Base-by-base conservation (phyloP, 129 eudicot species). In the Tagetes patula region DNA sequence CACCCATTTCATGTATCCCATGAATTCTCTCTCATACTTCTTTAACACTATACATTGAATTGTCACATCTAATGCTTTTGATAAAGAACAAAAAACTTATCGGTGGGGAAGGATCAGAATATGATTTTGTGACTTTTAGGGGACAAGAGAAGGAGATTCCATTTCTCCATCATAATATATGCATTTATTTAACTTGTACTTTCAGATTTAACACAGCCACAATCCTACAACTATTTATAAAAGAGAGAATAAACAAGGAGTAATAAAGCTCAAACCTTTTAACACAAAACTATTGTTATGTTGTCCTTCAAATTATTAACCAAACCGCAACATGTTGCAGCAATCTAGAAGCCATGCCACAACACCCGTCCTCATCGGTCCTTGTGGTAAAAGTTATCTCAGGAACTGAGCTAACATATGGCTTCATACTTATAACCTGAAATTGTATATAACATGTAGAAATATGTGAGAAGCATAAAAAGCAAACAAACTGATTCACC, bases 71-170 rank as follows among this genome's bases (percentile, higher is more conserved):
- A 55, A 74, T 79, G 70, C 87, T 76, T 80, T 77, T 80, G 39
- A 68, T 65, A 85, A 73, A 70, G 73, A 76, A 39, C 69, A 76
- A 70, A 76, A 76, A 53, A 54, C 75, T 77, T 71, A 75, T 66
- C 53, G 86, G 82, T 76, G 83, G 77, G 75, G n/a, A 58, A 76
- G 84, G 82, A 84, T 84, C 84, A 80, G 87, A 84, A 84, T 84
- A 80, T 71, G 74, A 72, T 80, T 77, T 84, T 73, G 68, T 60
- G 62, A 71, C 77, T 68, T 74, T 81, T 84, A 80, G 76, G 79
- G 75, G 82, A 75, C 82, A 84, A 67, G 71, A 56, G 78, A 73
- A 75, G 70, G 63, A 62, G 82, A 80, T 86, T 83, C 87, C 76
- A 40, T 74, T 75, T 81, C 72, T 65, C 81, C 75, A 78, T 81